phyloP scores from a whole-genome alignment of 495 filamentous ascomycete species.

The Hypomontagnella monticulosa region DNA sequence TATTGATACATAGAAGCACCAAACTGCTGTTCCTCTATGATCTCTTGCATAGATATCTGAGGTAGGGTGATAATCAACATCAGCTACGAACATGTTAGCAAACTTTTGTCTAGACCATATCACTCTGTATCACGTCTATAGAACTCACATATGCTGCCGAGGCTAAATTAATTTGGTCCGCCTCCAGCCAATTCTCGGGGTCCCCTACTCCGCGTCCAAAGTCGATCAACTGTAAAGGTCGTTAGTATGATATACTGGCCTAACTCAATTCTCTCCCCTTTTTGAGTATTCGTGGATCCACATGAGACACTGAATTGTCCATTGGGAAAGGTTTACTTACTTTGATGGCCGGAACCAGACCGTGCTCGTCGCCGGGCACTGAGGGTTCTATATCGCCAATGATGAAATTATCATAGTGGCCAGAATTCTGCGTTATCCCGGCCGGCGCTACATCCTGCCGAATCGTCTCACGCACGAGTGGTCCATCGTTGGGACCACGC shows the following conservation, averaged over 20 bases:
- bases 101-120: no score
- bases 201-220: conserved; percentile 26
- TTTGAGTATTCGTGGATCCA: neutral
- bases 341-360: conserved; percentile 16
- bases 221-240: conserved; percentile 31
- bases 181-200: no score
- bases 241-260: neutral
- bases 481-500: neutral
- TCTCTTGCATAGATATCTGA: neutral
- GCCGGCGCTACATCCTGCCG: neutral
- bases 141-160: no score
- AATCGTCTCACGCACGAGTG: conserved; percentile 1
- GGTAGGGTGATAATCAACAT: neutral
- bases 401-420: conserved; percentile 19
- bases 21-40: no score
- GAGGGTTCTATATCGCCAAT: conserved; percentile 5
- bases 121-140: neutral
- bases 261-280: neutral
- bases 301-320: neutral
- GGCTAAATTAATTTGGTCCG: no score
- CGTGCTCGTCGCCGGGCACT: conserved; percentile 15
- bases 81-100: neutral
- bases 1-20: no score
- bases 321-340: conserved; percentile 1
- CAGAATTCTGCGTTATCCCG: conserved; percentile 25